Evolutionary conservation across 1,284 basidiomycete species (phyloP).

Genomic region (Tremellales sp.): DNA sequence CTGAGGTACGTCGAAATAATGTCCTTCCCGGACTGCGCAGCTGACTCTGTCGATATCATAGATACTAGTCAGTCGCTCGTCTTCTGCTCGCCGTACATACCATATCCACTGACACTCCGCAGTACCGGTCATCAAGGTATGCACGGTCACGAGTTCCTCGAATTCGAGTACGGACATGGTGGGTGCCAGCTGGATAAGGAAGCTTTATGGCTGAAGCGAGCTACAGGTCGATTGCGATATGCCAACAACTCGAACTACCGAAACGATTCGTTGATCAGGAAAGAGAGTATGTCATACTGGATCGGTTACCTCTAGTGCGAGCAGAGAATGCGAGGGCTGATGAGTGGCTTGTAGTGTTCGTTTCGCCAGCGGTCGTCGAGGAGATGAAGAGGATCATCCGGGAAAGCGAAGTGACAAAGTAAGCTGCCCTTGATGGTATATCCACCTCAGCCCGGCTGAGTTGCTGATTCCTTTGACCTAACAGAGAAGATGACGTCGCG

Average conservation of each 20-base stretch:
- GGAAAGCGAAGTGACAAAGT: slow-evolving; percentile 93
- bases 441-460: neutral
- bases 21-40: neutral
- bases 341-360: slow-evolving; percentile 67
- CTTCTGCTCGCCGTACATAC: slow-evolving; percentile 7
- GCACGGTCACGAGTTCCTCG: slow-evolving; percentile 95
- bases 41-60: slow-evolving; percentile 39
- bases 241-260: slow-evolving; percentile 99
- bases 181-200: slow-evolving; percentile 4
- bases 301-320: neutral
- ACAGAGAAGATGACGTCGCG: slow-evolving; percentile 91
- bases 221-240: slow-evolving; percentile 74
- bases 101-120: slow-evolving; percentile 12
- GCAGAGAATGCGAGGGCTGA: neutral
- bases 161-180: slow-evolving; percentile 95
- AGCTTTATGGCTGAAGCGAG: slow-evolving; percentile 5
- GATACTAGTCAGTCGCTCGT: slow-evolving; percentile 72
- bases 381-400: slow-evolving; percentile 95
- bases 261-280: slow-evolving; percentile 93
- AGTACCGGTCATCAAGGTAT: slow-evolving; percentile 93
- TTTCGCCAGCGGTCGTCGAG: slow-evolving; percentile 83
- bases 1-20: slow-evolving; percentile 58
- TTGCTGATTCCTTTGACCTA: neutral
- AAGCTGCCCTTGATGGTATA: slow-evolving; percentile 28
- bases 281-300: slow-evolving; percentile 77